Base-by-base conservation (phyloP, 441 rosid genomes). In the Adansonia rubrostipa region DNA sequence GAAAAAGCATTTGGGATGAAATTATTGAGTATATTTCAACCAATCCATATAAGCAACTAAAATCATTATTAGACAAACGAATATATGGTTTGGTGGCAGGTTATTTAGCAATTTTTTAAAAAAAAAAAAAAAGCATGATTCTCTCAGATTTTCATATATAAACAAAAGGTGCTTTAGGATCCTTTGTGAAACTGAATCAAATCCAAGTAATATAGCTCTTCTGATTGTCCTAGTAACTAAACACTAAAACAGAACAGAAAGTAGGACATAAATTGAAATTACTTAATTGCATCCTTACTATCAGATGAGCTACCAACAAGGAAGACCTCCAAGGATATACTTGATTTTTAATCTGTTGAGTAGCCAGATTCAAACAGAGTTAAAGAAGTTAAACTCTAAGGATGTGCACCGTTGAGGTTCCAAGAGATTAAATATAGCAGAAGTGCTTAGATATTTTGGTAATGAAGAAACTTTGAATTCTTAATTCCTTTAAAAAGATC, bases 1-100 rank as follows among this genome's bases (percentile, higher is more conserved):
- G n/a, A 61, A 61, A 61, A 61, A 8, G 66, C 42, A 40, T 61
- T 24, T 11, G n/a, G 15, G n/a, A 61, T 61, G 66, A 61, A 61
- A 61, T 9, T 24, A 24, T 61, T 61, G 11, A 61, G 42, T 6
- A 61, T 11, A 3, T 24, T 61, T 4, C 66, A 24, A 61, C 7
- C 28, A 61, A 24, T 24, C 66, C 40, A 61, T 61, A 0, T 61
- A 24, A 24, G 40, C 65, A 20, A 22, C 36, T 9, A 22, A 60
- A 20, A 60, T 22, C 22, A 20, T 56, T 9, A 60, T 22, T 3
- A 58, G 9, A 58, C 1, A 24, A 24, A 24, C 9, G 0, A 9
- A 24, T 5, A 24, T 10, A 10, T 10, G 42, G n/a, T 13, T 24
- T 62, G n/a, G 36, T 62, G n/a, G 66, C 42, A 24, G 17, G 66